Evolutionary conservation across 2,329 filamentous ascomycete genomes (phyloP).

Genomic region (Coniochaeta ligniaria): DNA sequence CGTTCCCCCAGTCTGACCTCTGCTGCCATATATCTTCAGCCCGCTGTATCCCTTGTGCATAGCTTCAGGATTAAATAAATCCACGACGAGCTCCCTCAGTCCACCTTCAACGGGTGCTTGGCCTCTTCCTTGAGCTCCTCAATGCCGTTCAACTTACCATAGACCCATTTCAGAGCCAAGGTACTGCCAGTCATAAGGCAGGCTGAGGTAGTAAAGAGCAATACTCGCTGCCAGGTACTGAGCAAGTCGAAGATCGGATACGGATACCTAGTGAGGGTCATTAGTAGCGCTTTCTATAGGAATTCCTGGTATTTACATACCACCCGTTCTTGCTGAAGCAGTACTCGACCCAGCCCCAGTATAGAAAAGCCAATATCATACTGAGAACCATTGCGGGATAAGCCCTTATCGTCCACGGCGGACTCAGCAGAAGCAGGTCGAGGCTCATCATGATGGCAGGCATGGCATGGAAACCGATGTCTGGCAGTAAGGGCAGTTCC

Average conservation of each 20-base stretch:
- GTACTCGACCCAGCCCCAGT: slow-evolving; percentile 73
- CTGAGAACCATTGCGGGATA: slow-evolving; percentile 53
- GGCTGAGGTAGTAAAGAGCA: slow-evolving; percentile 65
- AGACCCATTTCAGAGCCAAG: slow-evolving; percentile 59
- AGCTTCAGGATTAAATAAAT: too few relatives aligned
- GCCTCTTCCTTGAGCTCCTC: slow-evolving; percentile 30
- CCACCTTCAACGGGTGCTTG: slow-evolving; percentile 20
- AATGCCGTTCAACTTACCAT: slow-evolving; percentile 58
- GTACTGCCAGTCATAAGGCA: slow-evolving; percentile 66
- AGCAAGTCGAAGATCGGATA: slow-evolving; percentile 77
- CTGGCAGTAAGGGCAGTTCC: slow-evolving; percentile 45
- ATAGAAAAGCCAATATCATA: slow-evolving; percentile 52
- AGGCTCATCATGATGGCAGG: slow-evolving; percentile 57
- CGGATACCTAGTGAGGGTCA: slow-evolving; percentile 54
- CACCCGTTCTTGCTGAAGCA: slow-evolving; percentile 62
- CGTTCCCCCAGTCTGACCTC: too few relatives aligned
- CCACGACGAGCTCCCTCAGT: slow-evolving; percentile 6
- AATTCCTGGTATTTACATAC: slow-evolving; percentile 29
- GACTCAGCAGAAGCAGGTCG: slow-evolving; percentile 62
- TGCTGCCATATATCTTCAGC: too few relatives aligned
- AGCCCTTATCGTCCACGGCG: slow-evolving; percentile 61
- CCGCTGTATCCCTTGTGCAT: too few relatives aligned
- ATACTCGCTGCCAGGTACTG: slow-evolving; percentile 54
- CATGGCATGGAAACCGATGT: slow-evolving; percentile 57
- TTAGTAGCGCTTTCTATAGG: background rate